These are phyloP conservation scores for Cantharellus cinnabarinus DNA, from an alignment of 768 basidiomycete species.

Conservation along the genomic window DNA sequence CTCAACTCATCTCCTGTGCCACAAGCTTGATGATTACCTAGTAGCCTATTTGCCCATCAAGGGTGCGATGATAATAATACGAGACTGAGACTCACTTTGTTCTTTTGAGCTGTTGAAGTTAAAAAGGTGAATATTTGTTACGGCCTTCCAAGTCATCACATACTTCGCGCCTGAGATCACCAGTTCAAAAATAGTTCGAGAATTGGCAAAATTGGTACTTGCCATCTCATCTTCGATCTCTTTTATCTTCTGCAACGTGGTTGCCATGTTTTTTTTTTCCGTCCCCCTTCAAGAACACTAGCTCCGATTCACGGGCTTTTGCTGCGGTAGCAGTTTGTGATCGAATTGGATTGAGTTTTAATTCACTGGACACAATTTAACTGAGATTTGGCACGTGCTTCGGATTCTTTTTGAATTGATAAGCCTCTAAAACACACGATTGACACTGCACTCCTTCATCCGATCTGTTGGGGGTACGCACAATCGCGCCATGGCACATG, in stretches of 20 bases:
- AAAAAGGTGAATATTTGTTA: conserved; percentile 3
- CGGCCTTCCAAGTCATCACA: conserved; percentile 12
- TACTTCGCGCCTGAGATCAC: conserved; percentile 54
- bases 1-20: conserved; percentile 13
- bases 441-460: too few relatives aligned
- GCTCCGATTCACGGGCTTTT: neutral
- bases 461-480: too few relatives aligned
- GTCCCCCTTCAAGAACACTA: too few relatives aligned
- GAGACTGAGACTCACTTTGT: conserved; percentile 29
- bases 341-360: neutral
- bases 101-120: conserved; percentile 58
- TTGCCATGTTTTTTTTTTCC: conserved; percentile 18
- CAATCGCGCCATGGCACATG: too few relatives aligned
- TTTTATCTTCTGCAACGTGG: conserved; percentile 84
- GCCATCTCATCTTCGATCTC: conserved; percentile 98
- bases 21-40: conserved; percentile 8
- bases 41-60: conserved; percentile 6
- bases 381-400: too few relatives aligned
- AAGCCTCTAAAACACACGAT: too few relatives aligned
- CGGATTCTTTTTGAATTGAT: too few relatives aligned
- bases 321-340: neutral
- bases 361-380: too few relatives aligned
- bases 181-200: neutral
- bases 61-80: neutral
- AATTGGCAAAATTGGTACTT: conserved; percentile 14